Evolutionary conservation across 371 early-diverging fungal species (phyloP).

Genomic region (Lichtheimia hyalospora): DNA sequence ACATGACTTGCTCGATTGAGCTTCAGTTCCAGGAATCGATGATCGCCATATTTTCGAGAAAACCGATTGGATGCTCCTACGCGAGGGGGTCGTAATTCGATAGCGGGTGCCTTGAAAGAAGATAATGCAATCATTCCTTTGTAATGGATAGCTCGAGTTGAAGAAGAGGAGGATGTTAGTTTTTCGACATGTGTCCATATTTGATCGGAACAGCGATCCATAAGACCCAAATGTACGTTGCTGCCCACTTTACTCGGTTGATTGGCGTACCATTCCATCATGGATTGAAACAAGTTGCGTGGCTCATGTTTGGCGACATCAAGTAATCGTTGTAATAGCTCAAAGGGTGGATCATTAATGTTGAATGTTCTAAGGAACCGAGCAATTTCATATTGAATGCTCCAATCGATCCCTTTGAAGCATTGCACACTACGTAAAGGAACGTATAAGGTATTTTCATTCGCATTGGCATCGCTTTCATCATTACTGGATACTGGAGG

Average conservation of each 20-base stretch:
- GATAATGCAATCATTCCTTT: slow-evolving; percentile 19
- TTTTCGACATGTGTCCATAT: slow-evolving; percentile 29
- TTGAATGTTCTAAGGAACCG: slow-evolving; percentile 24
- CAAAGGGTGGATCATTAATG: slow-evolving; percentile 25
- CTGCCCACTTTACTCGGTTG: background rate
- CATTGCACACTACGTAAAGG: slow-evolving; percentile 6
- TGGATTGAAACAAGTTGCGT: slow-evolving; percentile 19
- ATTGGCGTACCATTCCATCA: slow-evolving; percentile 32
- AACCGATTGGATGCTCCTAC: slow-evolving; percentile 40
- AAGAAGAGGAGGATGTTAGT: background rate
- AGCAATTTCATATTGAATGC: slow-evolving; percentile 32
- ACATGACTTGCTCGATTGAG: slow-evolving; percentile 14
- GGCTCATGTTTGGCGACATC: slow-evolving; percentile 20
- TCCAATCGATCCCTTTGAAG: slow-evolving; percentile 23
- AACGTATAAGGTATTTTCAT: slow-evolving; percentile 11
- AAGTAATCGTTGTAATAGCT: slow-evolving; percentile 25
- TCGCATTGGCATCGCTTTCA: background rate
- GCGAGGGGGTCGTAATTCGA: slow-evolving; percentile 26
- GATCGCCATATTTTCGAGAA: slow-evolving; percentile 42
- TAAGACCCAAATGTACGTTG: background rate
- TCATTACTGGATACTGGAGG: slow-evolving; percentile 13
- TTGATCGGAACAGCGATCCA: slow-evolving; percentile 36
- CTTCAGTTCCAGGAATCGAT: slow-evolving; percentile 41
- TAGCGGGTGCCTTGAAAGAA: slow-evolving; percentile 10
- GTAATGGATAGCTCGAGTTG: slow-evolving; percentile 30